Evolutionary conservation across 331 rosid genomes (phyloP).

Genomic region (Phaseolus coccineus): DNA sequence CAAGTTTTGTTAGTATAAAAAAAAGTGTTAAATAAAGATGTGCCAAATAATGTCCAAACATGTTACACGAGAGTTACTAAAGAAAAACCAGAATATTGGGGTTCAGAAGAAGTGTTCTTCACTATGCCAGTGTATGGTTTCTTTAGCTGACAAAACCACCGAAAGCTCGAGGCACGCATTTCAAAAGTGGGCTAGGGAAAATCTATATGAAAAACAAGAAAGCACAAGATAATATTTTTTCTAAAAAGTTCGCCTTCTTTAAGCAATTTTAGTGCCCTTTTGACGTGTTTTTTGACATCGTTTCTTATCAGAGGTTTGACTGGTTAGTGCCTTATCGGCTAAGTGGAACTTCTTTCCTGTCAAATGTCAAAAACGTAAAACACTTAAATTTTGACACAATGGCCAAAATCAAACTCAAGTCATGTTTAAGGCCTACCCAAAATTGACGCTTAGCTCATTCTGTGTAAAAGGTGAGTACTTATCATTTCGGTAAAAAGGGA

Average conservation of each 20-base stretch:
- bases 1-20: not conserved
- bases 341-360: not conserved
- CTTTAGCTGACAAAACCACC: slow-evolving; percentile 28
- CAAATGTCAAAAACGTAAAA: slow-evolving; percentile 3
- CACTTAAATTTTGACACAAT: not conserved
- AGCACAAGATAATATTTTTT: slow-evolving; percentile 19
- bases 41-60: not conserved
- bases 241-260: slow-evolving; percentile 25
- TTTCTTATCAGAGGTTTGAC: slow-evolving; percentile 10
- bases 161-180: slow-evolving; percentile 30
- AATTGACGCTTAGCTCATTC: not conserved
- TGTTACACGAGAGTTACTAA: not conserved
- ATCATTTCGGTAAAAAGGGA: not conserved
- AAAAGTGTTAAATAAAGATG: not conserved
- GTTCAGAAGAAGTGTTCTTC: slow-evolving; percentile 13
- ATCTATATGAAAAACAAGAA: slow-evolving; percentile 22
- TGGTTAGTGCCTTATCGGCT: not conserved
- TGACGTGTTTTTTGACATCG: slow-evolving; percentile 33
- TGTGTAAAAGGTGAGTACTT: not conserved
- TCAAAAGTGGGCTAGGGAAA: slow-evolving; percentile 24
- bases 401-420: not conserved
- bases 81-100: not conserved
- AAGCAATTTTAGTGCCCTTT: slow-evolving; percentile 34
- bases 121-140: not conserved
- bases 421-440: not conserved